Percentiles rank a stretch among this genome's conserved stretches.
Evolutionary conservation across 371 early-diverging fungal species (phyloP).

Genomic region (Apophysomyces elegans): DNA sequence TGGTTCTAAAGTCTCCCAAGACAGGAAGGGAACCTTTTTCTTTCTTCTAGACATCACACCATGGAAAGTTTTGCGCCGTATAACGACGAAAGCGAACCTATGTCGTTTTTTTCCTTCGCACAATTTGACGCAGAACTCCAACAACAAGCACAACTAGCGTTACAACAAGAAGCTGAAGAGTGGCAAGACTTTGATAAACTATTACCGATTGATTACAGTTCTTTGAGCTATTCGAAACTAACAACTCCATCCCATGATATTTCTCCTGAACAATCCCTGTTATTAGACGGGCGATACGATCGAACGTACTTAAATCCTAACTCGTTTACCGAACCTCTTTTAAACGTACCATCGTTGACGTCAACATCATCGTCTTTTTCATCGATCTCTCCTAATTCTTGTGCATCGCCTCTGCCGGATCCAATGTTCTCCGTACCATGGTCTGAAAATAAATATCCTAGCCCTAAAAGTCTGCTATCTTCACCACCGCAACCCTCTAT

Average conservation of each 20-base stretch:
- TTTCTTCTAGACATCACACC: constrained; percentile 6
- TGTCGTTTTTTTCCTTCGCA: constrained; percentile 21
- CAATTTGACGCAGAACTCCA: constrained; percentile 47
- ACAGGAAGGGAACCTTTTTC: neutral
- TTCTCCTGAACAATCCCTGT: constrained; percentile 1
- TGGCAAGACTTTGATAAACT: constrained; percentile 51
- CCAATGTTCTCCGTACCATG: neutral
- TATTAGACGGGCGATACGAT: constrained; percentile 2
- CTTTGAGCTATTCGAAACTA: neutral
- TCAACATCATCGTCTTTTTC: constrained; percentile 5
- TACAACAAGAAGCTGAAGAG: constrained; percentile 27
- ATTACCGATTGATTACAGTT: constrained; percentile 25
- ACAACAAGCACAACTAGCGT: constrained; percentile 48
- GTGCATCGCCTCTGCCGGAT: constrained; percentile 1
- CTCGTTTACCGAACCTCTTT: neutral
- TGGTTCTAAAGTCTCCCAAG: constrained; percentile 3
- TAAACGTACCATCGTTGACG: neutral
- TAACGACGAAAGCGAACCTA: constrained; percentile 4
- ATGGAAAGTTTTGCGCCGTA: constrained; percentile 3
- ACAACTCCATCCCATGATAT: constrained; percentile 14
- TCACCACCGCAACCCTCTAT: constrained; percentile 1
- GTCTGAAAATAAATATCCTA: constrained; percentile 3
- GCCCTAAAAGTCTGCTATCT: constrained; percentile 2
- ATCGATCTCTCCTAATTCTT: constrained; percentile 8
- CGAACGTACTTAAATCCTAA: neutral